Evolutionary conservation across 306 rosid species (phyloP).

Genomic region (Begonia loranthoides): DNA sequence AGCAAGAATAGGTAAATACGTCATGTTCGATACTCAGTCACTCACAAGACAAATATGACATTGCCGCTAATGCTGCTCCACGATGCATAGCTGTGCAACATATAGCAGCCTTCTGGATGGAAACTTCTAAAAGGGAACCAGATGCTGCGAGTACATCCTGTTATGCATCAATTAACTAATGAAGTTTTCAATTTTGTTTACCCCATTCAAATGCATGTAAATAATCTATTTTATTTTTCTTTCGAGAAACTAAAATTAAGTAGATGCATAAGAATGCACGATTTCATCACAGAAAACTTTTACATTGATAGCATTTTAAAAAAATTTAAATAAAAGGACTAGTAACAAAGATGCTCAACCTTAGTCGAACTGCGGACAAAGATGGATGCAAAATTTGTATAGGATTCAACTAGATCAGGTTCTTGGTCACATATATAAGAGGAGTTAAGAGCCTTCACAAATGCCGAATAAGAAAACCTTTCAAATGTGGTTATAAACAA

Average conservation of each 20-base stretch:
- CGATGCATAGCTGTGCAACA: conserved; percentile 99
- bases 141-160: conserved; percentile 72
- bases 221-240: too few species aligned
- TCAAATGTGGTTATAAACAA: conserved; percentile 69
- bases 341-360: conserved; percentile 26
- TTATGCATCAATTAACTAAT: conserved; percentile 15
- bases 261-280: neutral
- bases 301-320: neutral
- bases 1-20: too few species aligned
- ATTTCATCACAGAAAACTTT: neutral
- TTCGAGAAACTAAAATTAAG: too few species aligned
- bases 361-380: conserved; percentile 61
- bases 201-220: too few species aligned
- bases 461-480: conserved; percentile 76
- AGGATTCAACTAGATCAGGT: conserved; percentile 97
- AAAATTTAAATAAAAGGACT: neutral
- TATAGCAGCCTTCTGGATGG: conserved; percentile 86
- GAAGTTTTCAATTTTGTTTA: neutral
- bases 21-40: neutral
- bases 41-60: conserved; percentile 95
- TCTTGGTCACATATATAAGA: conserved; percentile 96
- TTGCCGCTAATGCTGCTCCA: conserved; percentile 96
- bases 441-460: conserved; percentile 84
- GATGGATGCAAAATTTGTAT: conserved; percentile 80
- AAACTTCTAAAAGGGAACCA: conserved; percentile 73